phyloP scores from a whole-genome alignment of 495 filamentous ascomycete species.

The Xylaria castorea region DNA sequence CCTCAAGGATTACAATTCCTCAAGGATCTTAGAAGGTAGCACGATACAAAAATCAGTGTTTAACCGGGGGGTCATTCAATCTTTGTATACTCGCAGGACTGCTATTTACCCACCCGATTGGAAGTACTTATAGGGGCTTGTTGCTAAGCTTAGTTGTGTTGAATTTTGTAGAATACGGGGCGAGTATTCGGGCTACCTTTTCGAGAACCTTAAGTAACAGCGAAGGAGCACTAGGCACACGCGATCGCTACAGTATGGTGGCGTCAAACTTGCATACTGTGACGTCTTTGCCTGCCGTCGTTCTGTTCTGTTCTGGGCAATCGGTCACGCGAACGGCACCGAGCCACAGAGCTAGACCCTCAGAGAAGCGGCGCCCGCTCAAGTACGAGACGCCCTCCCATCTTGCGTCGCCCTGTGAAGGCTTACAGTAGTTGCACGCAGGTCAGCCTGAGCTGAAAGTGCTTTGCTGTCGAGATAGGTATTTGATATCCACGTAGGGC shows the following conservation, averaged over 20 bases:
- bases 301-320: background rate
- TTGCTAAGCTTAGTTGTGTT: too few relatives aligned
- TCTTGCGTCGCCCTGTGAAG: background rate
- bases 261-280: background rate
- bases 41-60: too few relatives aligned
- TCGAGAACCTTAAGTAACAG: background rate
- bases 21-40: too few relatives aligned
- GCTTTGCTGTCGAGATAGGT: background rate
- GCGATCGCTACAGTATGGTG: background rate
- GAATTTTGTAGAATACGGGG: too few relatives aligned
- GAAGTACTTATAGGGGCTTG: too few relatives aligned
- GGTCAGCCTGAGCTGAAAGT: slow-evolving; percentile 20
- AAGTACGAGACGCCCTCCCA: background rate
- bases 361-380: background rate
- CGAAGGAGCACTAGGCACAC: background rate
- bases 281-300: background rate
- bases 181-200: too few relatives aligned
- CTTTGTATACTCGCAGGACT: too few relatives aligned
- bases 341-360: background rate
- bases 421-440: background rate
- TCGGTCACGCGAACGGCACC: slow-evolving; percentile 16
- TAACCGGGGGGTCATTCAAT: too few relatives aligned
- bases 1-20: too few relatives aligned
- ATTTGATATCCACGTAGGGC: background rate
- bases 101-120: too few relatives aligned